Evolutionary conservation across 225 moss, liverwort and hornwort genomes (phyloP), one percentile per base, ranked within the genome.

Genomic region (Ulota crispa): DNA sequence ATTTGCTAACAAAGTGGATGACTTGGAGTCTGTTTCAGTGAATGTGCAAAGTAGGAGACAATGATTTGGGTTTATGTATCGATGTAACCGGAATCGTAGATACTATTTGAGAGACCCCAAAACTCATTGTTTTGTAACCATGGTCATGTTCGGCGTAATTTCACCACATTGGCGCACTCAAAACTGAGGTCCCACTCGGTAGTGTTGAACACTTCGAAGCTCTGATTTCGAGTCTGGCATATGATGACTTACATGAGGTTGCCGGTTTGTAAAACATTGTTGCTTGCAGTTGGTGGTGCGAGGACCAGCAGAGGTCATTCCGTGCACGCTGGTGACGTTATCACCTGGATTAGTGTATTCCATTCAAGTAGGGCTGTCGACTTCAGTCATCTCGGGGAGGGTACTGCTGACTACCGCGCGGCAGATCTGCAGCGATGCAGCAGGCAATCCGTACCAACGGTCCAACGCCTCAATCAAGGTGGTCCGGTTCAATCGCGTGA

Each of bases 401-500:
- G 94, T 95, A 2, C 80, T 55, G 1, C 53, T 98, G 8, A 82
- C 87, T 28, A 91, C 92, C 19, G 53, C 61, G 18, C 77, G 67
- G 54, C 41, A 21, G 26, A 72, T 95, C 66, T 98, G 98, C 81
- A 68, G 76, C 47, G 98, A 98, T 74, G 81, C 71, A 18, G 94
- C 93, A 1, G 95, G 95, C n/a, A 98, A 95, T 64, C 72, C 45
- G 1, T 98, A 91, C 55, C 70, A 75, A 61, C 92, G 98, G 52
- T 87, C 86, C 52, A 30, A 64, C 9, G 76, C 86, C 50, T 92
- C 95, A 65, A 86, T 81, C 62, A 77, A 43, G 45, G 72, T 83
- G 15, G 87, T 98, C 69, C 92, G 63, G 8, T 95, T 98, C 81
- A 88, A 90, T 80, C 93, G 95, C 31, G 59, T 54, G 27, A 79